Conservation (phyloP, 345 rosid genomes). For the Camelina hispida region DNA sequence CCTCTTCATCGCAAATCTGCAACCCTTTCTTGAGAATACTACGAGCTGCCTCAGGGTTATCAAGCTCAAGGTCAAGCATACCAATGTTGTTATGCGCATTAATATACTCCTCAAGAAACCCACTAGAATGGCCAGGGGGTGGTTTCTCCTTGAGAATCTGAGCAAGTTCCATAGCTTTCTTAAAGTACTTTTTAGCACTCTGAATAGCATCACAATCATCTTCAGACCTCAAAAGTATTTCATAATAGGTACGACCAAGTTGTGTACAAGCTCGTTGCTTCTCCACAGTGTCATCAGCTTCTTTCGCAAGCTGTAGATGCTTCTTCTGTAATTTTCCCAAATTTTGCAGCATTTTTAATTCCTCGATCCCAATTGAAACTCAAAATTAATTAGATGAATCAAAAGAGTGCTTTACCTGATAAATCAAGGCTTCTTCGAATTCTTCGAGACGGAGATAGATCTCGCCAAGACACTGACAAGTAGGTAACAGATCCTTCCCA, state of each 20-base stretch:
- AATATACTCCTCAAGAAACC: slow-evolving; percentile 83
- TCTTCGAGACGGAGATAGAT: slow-evolving; percentile 69
- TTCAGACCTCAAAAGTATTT: slow-evolving; percentile 59
- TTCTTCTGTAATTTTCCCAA: slow-evolving; percentile 59
- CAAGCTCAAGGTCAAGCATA: slow-evolving; percentile 88
- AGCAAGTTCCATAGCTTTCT: slow-evolving; percentile 79
- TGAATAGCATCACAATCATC: slow-evolving; percentile 67
- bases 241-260: slow-evolving; percentile 93
- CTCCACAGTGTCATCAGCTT: slow-evolving; percentile 71
- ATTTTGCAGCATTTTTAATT: not conserved
- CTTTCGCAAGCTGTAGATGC: slow-evolving; percentile 87
- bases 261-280: slow-evolving; percentile 94
- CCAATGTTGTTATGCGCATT: slow-evolving; percentile 95
- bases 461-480: slow-evolving; percentile 95
- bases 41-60: slow-evolving; percentile 73
- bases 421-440: slow-evolving; percentile 71
- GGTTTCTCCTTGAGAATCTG: slow-evolving; percentile 68
- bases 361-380: not conserved
- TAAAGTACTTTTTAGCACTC: slow-evolving; percentile 88
- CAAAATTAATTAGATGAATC: too few species aligned
- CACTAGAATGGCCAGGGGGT: slow-evolving; percentile 55
- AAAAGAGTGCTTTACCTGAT: slow-evolving; percentile 56
- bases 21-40: slow-evolving; percentile 64
- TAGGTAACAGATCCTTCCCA: slow-evolving; percentile 74
- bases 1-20: slow-evolving; percentile 88